Evolutionary conservation across 2,329 filamentous ascomycete species (phyloP), one percentile per base, ranked within the genome.

Genomic region (Xylariomycetidae sp.): DNA sequence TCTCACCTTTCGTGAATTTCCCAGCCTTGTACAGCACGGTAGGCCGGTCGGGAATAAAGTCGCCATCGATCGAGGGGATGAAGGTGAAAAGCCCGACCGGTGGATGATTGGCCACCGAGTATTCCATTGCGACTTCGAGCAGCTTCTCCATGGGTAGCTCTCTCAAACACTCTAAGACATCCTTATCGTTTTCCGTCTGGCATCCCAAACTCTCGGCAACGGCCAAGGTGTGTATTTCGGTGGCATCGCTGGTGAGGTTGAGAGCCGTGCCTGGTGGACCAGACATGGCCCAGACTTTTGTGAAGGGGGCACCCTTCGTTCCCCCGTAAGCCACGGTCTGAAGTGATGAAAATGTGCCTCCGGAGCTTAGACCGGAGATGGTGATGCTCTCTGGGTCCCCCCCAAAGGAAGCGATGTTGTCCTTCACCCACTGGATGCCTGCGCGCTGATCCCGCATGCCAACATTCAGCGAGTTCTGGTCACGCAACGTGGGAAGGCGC

Each of bases 221-320:
- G 6, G 42, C 44, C 3, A 30, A 40, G 1, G 53, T 55, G 30
- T 56, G 53, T 12, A 32, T 31, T 35, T 54, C 46, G 2, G 48
- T 54, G 2, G 47, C 49, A 26, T 58, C 53, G 14, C 45, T 45
- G 0, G 50, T 51, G 12, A 54, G 48, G 14, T 59, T 59, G 8
- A 59, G 30, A 2, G 52, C 55, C 4, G 50, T 58, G 11, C 55
- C 57, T 4, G 57, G 56, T 6, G 55, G 56, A 1, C 57, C 56
- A 4, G 53, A 57, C 54, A 61, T 61, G 4, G 42, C 38, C 56
- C 56, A 60, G 2, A 36, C 46, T 26, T 50, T 49, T 2, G 46
- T 49, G 20, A 61, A 61, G 1, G 57, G 57, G 2, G 56, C 53
- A 1, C 54, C 56, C 19, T 49, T 31, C 36, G 50, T 41, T 7